Base-by-base conservation (phyloP, 208 protist genomes). In the Acanthamoeba rhysodes region DNA sequence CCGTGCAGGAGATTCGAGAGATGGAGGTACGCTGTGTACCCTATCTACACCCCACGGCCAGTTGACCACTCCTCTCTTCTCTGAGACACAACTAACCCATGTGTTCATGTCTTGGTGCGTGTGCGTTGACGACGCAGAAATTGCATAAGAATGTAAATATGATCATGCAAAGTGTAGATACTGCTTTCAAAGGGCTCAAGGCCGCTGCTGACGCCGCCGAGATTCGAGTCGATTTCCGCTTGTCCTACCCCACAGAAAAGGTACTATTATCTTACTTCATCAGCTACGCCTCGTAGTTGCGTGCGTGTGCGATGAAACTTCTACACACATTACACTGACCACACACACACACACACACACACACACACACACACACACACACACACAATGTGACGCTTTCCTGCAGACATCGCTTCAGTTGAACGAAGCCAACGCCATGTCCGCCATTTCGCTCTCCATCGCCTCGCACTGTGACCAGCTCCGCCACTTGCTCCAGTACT, bases 181-280 rank as follows among this genome's bases (percentile, higher is more conserved):
- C 20, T 0, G 45, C 82, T 8, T 62, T 90, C 82, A 90, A 90
- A n/a, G 41, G 34, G 4, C 41, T 90, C 53, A 57, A 90, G 45
- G 82, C 82, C 0, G 45, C 55, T 9, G 82, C 45, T 6, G 82
- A 90, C 16, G 55, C 45, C 12, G 82, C 82, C 53, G 82, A 90
- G 24, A 62, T 90, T 41, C 45, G 82, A 37, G 45, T 90, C 82
- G 82, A 90, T 27, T 90, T 90, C 34, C 45, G 82, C 10, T 32
- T 90, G n/a, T 62, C 82, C 8, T 90, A 90, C 34, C 82, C 82
- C 41, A 90, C 82, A 64, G 82, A 90, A 27, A 90, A 90, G 78
- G 78, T 87, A 59, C 10, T 10, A 0, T 4, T 14, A 41, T 55
- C 68, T 22, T 7, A 1, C n/a, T 76, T 24, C 34, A 34, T 41